phyloP scores from a whole-genome alignment of 257 asterid species.

The Lantana camara region DNA sequence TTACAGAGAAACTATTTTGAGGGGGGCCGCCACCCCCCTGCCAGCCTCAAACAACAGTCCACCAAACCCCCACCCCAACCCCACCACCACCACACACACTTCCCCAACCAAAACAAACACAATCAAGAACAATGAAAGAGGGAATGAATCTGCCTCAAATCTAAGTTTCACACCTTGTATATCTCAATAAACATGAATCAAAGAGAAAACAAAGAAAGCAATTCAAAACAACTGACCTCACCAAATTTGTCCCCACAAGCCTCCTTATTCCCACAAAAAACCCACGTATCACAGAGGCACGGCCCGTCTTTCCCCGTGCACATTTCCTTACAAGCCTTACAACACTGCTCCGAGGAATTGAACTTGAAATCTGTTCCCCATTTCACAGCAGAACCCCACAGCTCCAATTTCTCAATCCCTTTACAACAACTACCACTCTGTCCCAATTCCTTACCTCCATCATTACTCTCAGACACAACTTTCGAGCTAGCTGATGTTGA shows the following conservation, averaged over 20 bases:
- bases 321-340: conserved; percentile 77
- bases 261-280: conserved; percentile 76
- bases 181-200: conserved; percentile 2
- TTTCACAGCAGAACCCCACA: conserved; percentile 91
- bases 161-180: too few species aligned
- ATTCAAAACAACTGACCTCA: conserved; percentile 53
- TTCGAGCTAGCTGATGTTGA: conserved; percentile 22
- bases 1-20: too few species aligned
- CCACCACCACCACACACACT: too few species aligned
- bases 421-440: conserved; percentile 57
- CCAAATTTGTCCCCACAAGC: conserved; percentile 84
- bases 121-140: not conserved
- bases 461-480: conserved; percentile 29
- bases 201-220: not conserved
- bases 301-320: conserved; percentile 82
- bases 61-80: too few species aligned
- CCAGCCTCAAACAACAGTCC: too few species aligned
- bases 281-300: conserved; percentile 97
- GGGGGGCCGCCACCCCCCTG: not conserved
- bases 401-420: conserved; percentile 77
- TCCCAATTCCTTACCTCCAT: conserved; percentile 23
- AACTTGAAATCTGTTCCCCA: conserved; percentile 95
- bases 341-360: conserved; percentile 71
- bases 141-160: too few species aligned
- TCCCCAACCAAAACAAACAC: conserved; percentile 24